Evolutionary conservation across 768 basidiomycete genomes (phyloP).

Genomic region (Lanmaoa pseudosensibilis): DNA sequence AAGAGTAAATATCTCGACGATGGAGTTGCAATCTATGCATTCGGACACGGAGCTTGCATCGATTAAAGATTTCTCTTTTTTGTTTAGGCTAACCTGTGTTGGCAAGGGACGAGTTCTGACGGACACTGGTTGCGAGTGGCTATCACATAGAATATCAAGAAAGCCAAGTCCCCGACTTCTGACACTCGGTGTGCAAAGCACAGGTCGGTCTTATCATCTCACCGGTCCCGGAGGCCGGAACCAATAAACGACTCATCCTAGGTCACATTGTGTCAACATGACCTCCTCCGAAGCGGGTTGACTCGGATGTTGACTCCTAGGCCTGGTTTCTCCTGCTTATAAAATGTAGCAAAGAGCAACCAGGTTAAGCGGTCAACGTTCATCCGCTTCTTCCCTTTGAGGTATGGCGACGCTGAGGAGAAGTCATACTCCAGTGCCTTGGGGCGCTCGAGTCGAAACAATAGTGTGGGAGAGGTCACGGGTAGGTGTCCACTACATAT

Average conservation of each 20-base stretch:
- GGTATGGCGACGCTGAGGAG: constrained; percentile 24
- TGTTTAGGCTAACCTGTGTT: neutral
- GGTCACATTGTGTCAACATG: constrained; percentile 8
- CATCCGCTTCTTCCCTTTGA: neutral
- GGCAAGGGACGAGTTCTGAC: neutral
- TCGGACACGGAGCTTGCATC: no score
- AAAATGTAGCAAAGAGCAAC: constrained; percentile 1
- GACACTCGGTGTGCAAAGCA: neutral
- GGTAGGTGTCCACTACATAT: constrained; percentile 3
- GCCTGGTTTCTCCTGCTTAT: constrained; percentile 4
- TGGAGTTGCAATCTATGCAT: no score
- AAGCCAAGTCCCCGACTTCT: no score
- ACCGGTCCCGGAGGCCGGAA: neutral
- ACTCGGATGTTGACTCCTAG: constrained; percentile 5
- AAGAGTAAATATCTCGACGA: no score
- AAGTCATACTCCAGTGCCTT: constrained; percentile 7
- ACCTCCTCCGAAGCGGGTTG: neutral
- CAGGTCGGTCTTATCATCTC: neutral
- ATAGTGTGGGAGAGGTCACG: constrained; percentile 12
- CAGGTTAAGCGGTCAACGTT: neutral
- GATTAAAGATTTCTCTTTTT: no score
- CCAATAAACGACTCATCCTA: constrained; percentile 13
- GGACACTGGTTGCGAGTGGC: no score
- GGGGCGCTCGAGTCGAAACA: constrained; percentile 5
- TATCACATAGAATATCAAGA: no score